Evolutionary conservation across 2,329 filamentous ascomycete species (phyloP), one percentile per base, ranked within the genome.

Genomic region (Hirsutella thompsonii): DNA sequence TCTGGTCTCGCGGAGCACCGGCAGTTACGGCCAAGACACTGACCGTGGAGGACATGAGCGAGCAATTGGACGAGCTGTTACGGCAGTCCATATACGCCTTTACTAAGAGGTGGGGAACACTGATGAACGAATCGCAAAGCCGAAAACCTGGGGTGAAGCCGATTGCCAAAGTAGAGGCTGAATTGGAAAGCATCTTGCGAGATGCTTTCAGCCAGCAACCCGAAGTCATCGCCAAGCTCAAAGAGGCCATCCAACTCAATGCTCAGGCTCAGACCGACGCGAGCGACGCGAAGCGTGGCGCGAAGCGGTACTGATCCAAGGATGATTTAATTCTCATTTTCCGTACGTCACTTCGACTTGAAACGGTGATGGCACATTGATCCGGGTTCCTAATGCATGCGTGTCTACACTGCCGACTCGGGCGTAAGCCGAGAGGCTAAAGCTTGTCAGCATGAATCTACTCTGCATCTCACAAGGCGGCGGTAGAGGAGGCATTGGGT

Each of bases 21-120:
- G 51, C 59, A 0, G 58, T 65, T 3, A 62, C 57, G 20, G 60
- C 60, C 28, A 61, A 62, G 47, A 58, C 61, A 13, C 44, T 66
- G 40, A 67, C 64, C 4, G 63, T 68, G 2, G 67, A 79, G 43
- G 76, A 81, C 49, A 78, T 77, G 50, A 74, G 72, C 46, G 77
- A 81, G 57, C 76, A 79, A 54, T 56, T 81, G 41, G 78, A 81
- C 47, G 76, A 78, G 49, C 56, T 79, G 44, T 58, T 81, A 20
- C 64, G 78, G 39, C 72, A 77, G 54, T 74, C 70, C 38, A 81
- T 81, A 41, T 76, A 73, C 33, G 69, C 67, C 2, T 81, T 81
- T 45, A 79, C 77, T 14, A 72, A 72, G 53, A 65, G 73, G 30
- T 81, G 76, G 70, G 70, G 69, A 3, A 60, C 61, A 3, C 52